Conservation (phyloP, 202 grass and related monocot species). For the Sporobolus alterniflorus region DNA sequence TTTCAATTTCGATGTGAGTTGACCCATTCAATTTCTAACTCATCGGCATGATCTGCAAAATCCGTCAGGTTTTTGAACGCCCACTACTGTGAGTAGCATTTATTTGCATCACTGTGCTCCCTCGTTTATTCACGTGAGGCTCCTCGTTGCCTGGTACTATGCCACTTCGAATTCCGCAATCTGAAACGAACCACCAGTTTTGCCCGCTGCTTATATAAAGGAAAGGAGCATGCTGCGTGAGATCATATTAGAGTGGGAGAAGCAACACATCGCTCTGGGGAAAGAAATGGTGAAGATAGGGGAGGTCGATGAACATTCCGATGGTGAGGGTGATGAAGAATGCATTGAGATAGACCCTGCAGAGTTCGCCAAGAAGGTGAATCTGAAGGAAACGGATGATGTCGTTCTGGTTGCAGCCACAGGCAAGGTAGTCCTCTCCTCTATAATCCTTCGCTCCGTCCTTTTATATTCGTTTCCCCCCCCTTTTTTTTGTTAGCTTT, state of each 20-base stretch:
- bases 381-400: slow-evolving; percentile 40
- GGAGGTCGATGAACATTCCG: slow-evolving; percentile 2
- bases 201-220: slow-evolving; percentile 30
- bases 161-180: slow-evolving; percentile 37
- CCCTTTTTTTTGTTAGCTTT: too few relatives aligned
- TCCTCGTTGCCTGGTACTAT: slow-evolving; percentile 16
- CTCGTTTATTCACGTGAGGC: slow-evolving; percentile 24
- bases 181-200: slow-evolving; percentile 8
- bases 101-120: slow-evolving; percentile 1
- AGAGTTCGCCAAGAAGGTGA: slow-evolving; percentile 50
- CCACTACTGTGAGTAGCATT: not conserved
- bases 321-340: slow-evolving; percentile 29
- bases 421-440: slow-evolving; percentile 39
- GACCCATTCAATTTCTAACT: too few relatives aligned
- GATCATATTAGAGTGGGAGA: not conserved
- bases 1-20: too few relatives aligned
- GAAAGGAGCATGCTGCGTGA: not conserved
- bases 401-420: slow-evolving; percentile 57
- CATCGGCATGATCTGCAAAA: too few relatives aligned
- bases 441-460: not conserved
- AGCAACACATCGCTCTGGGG: not conserved
- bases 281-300: slow-evolving; percentile 42
- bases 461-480: not conserved
- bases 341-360: slow-evolving; percentile 51
- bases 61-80: not conserved